A percentile compares a stretch with the other conserved stretches of the same genome.
Evolutionary conservation across 371 early-diverging fungal genomes (phyloP).

Genomic region (Mortierella sp.): DNA sequence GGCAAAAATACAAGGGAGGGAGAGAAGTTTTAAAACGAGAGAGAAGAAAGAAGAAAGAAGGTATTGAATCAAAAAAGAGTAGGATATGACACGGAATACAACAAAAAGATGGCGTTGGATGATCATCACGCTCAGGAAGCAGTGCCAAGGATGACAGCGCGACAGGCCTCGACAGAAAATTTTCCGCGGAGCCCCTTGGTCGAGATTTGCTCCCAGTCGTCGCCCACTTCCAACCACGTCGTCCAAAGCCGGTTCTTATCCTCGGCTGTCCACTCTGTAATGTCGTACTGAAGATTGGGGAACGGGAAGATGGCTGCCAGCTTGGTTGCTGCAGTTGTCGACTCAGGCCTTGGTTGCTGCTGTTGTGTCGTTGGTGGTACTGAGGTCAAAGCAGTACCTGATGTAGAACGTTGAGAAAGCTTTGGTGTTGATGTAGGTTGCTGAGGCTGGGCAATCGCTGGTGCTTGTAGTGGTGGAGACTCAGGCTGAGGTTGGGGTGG

Average conservation of each 20-base stretch:
- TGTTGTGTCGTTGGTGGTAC: not conserved
- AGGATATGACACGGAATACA: not conserved
- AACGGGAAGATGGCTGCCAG: not conserved
- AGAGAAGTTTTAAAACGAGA: not conserved
- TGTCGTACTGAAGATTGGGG: not conserved
- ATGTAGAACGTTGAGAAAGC: not conserved
- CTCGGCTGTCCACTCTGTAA: conserved; percentile 7
- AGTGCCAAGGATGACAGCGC: conserved; percentile 13
- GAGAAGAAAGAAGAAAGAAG: not conserved
- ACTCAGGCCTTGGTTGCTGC: not conserved
- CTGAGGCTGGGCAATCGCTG: not conserved
- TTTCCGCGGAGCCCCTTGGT: conserved; percentile 16
- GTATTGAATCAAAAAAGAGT: not conserved
- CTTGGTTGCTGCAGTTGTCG: not conserved
- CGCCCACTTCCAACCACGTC: conserved; percentile 17
- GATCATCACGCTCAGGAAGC: not conserved
- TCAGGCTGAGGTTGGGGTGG: not conserved
- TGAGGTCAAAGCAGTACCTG: not conserved
- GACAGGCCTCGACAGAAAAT: conserved; percentile 25
- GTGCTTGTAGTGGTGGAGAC: not conserved
- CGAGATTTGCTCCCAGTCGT: conserved; percentile 33
- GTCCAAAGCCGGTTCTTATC: conserved; percentile 18
- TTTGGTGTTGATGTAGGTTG: not conserved
- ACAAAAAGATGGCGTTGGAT: not conserved
- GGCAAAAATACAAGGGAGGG: not conserved